These are phyloP conservation scores for Cyberlindnera lachancei DNA, from an alignment of 805 yeast genomes.

Conservation along the genomic window DNA sequence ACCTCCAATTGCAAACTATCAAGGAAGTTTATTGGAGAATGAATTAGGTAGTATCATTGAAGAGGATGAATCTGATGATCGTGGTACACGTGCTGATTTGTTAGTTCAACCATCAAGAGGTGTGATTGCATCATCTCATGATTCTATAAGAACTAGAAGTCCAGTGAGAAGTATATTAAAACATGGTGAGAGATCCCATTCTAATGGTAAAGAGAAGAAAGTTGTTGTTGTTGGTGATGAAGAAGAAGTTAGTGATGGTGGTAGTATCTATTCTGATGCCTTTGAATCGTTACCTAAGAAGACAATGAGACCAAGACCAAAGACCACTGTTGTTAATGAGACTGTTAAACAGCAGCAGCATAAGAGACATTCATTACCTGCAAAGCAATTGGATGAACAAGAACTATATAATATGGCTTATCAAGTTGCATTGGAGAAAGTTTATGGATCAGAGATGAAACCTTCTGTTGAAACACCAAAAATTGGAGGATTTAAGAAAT, in stretches of 20 bases:
- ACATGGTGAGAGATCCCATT: slow-evolving; percentile 5
- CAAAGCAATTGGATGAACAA: slow-evolving; percentile 11
- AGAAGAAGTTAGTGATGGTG: slow-evolving; percentile 17
- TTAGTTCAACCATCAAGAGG: no score
- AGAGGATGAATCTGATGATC: slow-evolving; percentile 11
- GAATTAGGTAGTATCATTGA: slow-evolving; percentile 26
- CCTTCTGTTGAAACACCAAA: slow-evolving; percentile 5
- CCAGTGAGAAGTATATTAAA: slow-evolving; percentile 13
- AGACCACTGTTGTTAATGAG: background rate
- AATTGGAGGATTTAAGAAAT: slow-evolving; percentile 11
- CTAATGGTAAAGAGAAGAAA: slow-evolving; percentile 3
- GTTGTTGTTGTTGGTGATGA: slow-evolving; percentile 9
- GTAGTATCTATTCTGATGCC: slow-evolving; percentile 20
- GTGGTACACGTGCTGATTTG: no score
- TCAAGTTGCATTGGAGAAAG: slow-evolving; percentile 48
- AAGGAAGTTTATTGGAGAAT: slow-evolving; percentile 20
- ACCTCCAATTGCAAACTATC: slow-evolving; percentile 16
- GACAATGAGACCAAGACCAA: background rate
- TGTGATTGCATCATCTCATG: background rate
- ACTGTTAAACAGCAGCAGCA: background rate
- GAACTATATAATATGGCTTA: slow-evolving; percentile 51
- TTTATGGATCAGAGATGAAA: slow-evolving; percentile 38
- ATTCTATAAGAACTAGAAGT: slow-evolving; percentile 2
- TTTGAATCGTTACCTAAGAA: slow-evolving; percentile 11
- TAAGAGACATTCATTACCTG: background rate